A percentile compares a stretch with the other conserved stretches of the same genome.
phyloP scores from a whole-genome alignment of 768 basidiomycete species.

The Termitomyces sp. region DNA sequence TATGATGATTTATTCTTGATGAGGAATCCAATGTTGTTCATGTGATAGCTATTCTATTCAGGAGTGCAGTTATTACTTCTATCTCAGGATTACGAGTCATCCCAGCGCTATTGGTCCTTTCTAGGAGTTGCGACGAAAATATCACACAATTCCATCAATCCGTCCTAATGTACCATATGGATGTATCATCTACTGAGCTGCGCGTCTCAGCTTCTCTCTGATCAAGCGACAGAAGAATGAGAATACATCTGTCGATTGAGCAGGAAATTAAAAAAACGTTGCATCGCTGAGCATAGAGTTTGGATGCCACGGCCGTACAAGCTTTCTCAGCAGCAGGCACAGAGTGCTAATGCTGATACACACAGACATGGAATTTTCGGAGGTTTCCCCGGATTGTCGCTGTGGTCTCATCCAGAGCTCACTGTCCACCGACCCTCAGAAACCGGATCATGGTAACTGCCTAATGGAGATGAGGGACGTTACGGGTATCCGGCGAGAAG shows the following conservation, averaged over 20 bases:
- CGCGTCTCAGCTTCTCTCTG: slow-evolving; percentile 13
- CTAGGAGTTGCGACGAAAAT: slow-evolving; percentile 2
- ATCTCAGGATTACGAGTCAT: slow-evolving; percentile 10
- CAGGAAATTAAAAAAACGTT: slow-evolving; percentile 49
- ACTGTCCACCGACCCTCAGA: slow-evolving; percentile 24
- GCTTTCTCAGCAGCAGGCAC: slow-evolving; percentile 16
- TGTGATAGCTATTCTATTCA: slow-evolving; percentile 12
- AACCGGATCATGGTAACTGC: slow-evolving; percentile 41
- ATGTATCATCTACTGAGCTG: slow-evolving; percentile 8
- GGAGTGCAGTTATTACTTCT: slow-evolving; percentile 3
- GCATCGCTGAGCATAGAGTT: slow-evolving; percentile 26
- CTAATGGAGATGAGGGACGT: slow-evolving; percentile 29
- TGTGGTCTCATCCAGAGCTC: neutral
- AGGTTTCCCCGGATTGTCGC: slow-evolving; percentile 13
- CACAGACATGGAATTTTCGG: slow-evolving; percentile 2
- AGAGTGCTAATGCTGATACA: slow-evolving; percentile 8
- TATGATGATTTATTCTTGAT: slow-evolving; percentile 24
- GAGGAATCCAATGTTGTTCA: slow-evolving; percentile 15
- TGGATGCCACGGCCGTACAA: slow-evolving; percentile 18
- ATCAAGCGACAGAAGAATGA: slow-evolving; percentile 15
- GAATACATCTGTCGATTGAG: slow-evolving; percentile 6
- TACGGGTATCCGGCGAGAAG: slow-evolving; percentile 20
- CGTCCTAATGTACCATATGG: slow-evolving; percentile 10
- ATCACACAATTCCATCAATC: slow-evolving; percentile 12
- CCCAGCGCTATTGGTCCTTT: neutral